These are phyloP conservation scores for Penium margaritaceum DNA, from an alignment of 139 green algal species.

Conservation along the genomic window DNA sequence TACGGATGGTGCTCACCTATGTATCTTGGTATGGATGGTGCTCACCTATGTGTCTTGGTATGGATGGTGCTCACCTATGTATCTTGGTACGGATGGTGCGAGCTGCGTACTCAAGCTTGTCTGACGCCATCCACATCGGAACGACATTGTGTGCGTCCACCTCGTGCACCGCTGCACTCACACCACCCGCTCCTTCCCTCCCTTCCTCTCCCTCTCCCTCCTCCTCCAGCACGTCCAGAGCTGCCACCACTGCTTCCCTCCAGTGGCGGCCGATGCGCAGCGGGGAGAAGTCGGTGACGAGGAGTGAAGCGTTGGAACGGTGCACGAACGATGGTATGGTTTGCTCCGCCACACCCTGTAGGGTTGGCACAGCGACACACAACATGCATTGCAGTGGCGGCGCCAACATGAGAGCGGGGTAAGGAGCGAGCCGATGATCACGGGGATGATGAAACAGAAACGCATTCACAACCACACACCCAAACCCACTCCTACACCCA, in stretches of 20 bases:
- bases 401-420: no score
- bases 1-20: no score
- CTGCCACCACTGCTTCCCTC: constrained; percentile 55
- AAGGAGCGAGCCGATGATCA: no score
- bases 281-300: constrained; percentile 84
- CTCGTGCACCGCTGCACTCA: constrained; percentile 52
- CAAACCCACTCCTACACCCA: no score
- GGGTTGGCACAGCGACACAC: no score
- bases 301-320: constrained; percentile 55
- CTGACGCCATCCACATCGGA: constrained; percentile 74
- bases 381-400: no score
- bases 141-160: constrained; percentile 97
- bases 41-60: no score
- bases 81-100: constrained; percentile 84
- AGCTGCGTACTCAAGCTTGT: constrained; percentile 70
- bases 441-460: no score
- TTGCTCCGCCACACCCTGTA: constrained; percentile 57
- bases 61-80: no score
- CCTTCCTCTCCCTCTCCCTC: not conserved
- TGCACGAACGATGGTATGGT: constrained; percentile 67
- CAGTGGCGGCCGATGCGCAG: constrained; percentile 69
- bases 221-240: not conserved
- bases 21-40: no score
- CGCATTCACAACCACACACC: no score
- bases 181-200: no score